Conservation (phyloP, 148 eudicot genomes). For the Diospyros lotus region DNA sequence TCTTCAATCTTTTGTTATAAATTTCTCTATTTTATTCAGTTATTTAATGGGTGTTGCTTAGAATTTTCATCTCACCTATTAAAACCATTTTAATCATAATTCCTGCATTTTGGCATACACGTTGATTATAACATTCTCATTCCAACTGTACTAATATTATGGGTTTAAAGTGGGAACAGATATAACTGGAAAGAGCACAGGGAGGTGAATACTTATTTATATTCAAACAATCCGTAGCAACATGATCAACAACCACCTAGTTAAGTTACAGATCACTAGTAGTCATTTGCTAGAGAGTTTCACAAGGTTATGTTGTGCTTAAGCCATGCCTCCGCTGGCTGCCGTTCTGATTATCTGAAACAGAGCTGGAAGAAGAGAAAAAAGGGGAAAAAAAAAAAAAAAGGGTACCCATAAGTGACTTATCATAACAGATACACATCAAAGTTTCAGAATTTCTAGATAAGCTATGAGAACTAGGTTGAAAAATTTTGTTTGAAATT, state of each 20-base stretch:
- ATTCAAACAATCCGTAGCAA: not conserved
- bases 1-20: no score
- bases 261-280: not conserved
- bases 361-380: constrained; percentile 37
- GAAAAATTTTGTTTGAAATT: not conserved
- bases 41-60: no score
- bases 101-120: no score
- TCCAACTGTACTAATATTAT: no score
- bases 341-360: constrained; percentile 87
- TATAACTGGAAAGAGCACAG: not conserved
- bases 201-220: not conserved
- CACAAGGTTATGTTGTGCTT: constrained; percentile 1
- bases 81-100: no score
- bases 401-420: not conserved
- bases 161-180: no score
- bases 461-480: no score
- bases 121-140: no score
- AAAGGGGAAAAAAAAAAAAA: not conserved
- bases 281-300: not conserved
- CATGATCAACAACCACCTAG: not conserved
- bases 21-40: no score
- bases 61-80: no score
- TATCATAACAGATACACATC: not conserved
- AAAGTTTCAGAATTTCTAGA: no score
- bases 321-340: constrained; percentile 75